Conservation (phyloP, 345 rosid genomes). For the Corchorus olitorius region DNA sequence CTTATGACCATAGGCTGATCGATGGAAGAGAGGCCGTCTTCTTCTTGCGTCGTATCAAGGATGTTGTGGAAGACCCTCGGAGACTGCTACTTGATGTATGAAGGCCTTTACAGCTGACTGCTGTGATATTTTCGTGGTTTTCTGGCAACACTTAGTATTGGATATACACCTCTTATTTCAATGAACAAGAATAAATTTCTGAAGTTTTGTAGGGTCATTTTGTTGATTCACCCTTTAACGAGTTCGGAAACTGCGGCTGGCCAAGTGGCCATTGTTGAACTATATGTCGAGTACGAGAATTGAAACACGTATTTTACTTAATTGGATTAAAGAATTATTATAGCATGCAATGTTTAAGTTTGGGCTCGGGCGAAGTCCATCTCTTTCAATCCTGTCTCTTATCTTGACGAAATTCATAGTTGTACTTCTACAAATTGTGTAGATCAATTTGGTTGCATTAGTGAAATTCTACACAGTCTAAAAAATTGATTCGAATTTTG, state of each 20-base stretch:
- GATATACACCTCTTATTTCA: background rate
- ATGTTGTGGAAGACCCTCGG: conserved; percentile 87
- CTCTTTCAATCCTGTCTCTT: no score
- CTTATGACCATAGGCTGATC: conserved; percentile 83
- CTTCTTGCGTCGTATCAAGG: conserved; percentile 87
- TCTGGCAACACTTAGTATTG: conserved; percentile 13
- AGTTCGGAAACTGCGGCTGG: conserved; percentile 38
- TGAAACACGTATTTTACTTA: background rate
- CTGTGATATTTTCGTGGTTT: conserved; percentile 12
- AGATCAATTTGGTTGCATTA: no score
- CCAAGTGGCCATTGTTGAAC: conserved; percentile 32
- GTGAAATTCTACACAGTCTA: no score
- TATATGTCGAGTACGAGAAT: conserved; percentile 21
- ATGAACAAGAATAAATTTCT: conserved; percentile 33
- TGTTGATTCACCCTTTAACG: conserved; percentile 19
- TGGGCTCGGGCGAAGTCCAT: no score
- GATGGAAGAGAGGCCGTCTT: conserved; percentile 95
- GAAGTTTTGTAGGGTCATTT: conserved; percentile 40
- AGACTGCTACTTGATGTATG: conserved; percentile 79
- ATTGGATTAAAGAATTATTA: no score
- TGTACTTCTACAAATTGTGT: no score
- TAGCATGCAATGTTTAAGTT: no score
- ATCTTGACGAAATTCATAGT: no score
- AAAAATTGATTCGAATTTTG: no score
- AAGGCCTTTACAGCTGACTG: conserved; percentile 14